A percentile compares a stretch with the other conserved stretches of the same genome.
phyloP scores from a whole-genome alignment of 805 yeast species.

The Metschnikowia colocasiae region DNA sequence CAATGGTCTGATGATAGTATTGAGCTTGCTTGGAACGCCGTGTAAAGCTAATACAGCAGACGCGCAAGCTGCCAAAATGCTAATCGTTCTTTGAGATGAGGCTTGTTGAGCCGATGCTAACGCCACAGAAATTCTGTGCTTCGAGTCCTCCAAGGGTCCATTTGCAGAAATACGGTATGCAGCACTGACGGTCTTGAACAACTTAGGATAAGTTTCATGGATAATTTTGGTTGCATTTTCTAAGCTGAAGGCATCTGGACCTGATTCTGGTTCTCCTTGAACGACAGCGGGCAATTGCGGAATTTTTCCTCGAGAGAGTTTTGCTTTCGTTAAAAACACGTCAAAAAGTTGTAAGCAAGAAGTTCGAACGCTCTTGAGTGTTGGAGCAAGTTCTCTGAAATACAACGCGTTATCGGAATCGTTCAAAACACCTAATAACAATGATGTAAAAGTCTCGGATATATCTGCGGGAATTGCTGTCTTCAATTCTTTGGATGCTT shows the following conservation, averaged over 20 bases:
- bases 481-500: slow-evolving; percentile 20
- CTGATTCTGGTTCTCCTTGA: slow-evolving; percentile 92
- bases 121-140: slow-evolving; percentile 60
- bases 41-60: slow-evolving; percentile 62
- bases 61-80: slow-evolving; percentile 73
- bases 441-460: slow-evolving; percentile 22
- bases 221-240: slow-evolving; percentile 70
- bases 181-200: slow-evolving; percentile 60
- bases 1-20: slow-evolving; percentile 80
- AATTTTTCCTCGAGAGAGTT: slow-evolving; percentile 61
- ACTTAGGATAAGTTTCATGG: slow-evolving; percentile 60
- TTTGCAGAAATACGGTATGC: slow-evolving; percentile 66
- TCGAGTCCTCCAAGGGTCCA: slow-evolving; percentile 75
- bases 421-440: slow-evolving; percentile 36
- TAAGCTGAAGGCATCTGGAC: slow-evolving; percentile 85
- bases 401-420: slow-evolving; percentile 47
- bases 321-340: slow-evolving; percentile 73
- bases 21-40: slow-evolving; percentile 80
- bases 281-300: slow-evolving; percentile 87
- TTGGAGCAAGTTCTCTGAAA: slow-evolving; percentile 83
- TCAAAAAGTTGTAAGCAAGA: slow-evolving; percentile 81
- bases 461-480: slow-evolving; percentile 18
- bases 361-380: slow-evolving; percentile 77
- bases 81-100: slow-evolving; percentile 45
- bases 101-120: slow-evolving; percentile 64